Evolutionary conservation across 2,329 filamentous ascomycete genomes (phyloP), one percentile per base, ranked within the genome.

Genomic region (Aspergillus latus): DNA sequence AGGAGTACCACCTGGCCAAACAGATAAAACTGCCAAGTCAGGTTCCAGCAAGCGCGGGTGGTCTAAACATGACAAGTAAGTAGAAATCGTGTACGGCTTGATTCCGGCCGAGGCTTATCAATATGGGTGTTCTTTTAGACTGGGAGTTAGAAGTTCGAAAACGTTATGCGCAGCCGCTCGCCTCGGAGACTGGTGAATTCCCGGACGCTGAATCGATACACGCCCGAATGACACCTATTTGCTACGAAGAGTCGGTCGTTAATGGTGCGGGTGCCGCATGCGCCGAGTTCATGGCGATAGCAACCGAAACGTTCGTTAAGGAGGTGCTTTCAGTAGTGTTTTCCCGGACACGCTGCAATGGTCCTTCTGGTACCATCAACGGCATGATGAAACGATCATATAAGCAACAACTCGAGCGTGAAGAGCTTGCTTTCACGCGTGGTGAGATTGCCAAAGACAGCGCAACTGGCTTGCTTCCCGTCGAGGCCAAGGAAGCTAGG

Each of bases 381-480:
- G 90, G 88, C 79, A 84, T 97, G 57, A 88, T 92, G 70, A 96
- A 91, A 2, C 83, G 87, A 63, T 87, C 85, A 57, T 97, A 93
- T 73, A 85, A 85, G 61, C 82, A 83, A 57, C 89, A 90, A 69
- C 80, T 96, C 9, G 84, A 85, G 53, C 79, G 80, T 46, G 92
- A 97, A 71, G 92, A 96, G 69, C 82, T 88, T 43, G 83, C 85
- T 0, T 86, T 84, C 28, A 82, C 85, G 40, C 81, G 85, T n/a
- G 91, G 92, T 4, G 89, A 92, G 64, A 72, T 95, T 1, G 78
- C 83, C 15, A 82, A 90, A 62, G 89, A 92, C 57, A 87, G 88
- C 58, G 73, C 75, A 16, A 87, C 84, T 47, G 92, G 92, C 1
- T 74, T 96, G 29, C 76, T 97, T 5, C 93, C 92, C 0, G 78